Base-by-base conservation (phyloP, 352 stramenopile species). In the Pythium insidiosum region DNA sequence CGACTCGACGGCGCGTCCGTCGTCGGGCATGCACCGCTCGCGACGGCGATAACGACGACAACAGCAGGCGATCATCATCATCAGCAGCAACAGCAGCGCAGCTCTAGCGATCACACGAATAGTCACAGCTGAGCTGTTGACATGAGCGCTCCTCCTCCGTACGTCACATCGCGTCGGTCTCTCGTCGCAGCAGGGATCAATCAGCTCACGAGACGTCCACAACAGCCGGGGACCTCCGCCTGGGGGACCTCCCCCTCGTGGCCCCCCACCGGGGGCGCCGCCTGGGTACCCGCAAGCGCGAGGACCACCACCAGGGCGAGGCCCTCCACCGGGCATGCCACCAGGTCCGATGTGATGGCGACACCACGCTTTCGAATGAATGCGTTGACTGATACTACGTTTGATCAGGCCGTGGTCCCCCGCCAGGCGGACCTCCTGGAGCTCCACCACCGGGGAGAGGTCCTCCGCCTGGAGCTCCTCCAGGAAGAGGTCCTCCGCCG, bases 401-500 rank as follows among this genome's bases (percentile, higher is more conserved):
- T 9, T 33, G 9, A 15, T 15, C 28, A 33, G 28, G 28, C 9
- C 28, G 28, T 33, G 28, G 28, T 33, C 28, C 28, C 9, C 43
- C 43, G 1, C 43, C 39, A 11, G 39, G 39, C 31, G 39, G 21
- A 25, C n/a, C 39, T 3, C 39, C 39, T 26, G 22, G 29, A 5
- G 43, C 29, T 10, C 19, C 46, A 31, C 46, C 46, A 19, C 45
- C 47, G 7, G 49, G 49, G 21, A 12, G 54, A 51, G 58, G 58
- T 7, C 53, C 50, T 43, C 61, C 47, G 13, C 29, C 39, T 5
- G 40, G 39, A 20, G 24, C 52, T 19, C 45, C 52, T 5, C 55
- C 57, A 20, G 54, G 58, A n/a, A 49, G 50, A 62, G 58, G 49
- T 16, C 63, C 59, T 38, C 63, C 47, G n/a, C 47, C 50, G 47